Percentiles rank a stretch among this genome's conserved stretches.
Evolutionary conservation across 306 rosid species (phyloP).

Genomic region (Medicago ruthenica): DNA sequence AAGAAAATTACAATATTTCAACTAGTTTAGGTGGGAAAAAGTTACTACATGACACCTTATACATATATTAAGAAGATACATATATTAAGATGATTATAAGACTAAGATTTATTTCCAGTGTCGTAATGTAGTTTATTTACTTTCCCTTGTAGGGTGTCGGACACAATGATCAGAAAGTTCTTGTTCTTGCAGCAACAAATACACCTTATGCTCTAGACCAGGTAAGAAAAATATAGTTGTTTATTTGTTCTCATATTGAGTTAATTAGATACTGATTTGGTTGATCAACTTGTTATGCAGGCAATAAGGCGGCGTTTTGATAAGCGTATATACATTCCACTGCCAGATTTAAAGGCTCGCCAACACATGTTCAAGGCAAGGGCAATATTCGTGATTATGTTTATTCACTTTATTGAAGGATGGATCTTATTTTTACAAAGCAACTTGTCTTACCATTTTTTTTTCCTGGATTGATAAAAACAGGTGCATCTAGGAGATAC

Average conservation of each 20-base stretch:
- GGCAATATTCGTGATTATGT: conserved; percentile 35
- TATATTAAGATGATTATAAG: not conserved
- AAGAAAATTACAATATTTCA: not conserved
- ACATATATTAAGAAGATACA: not conserved
- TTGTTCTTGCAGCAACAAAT: conserved; percentile 98
- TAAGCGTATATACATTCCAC: conserved; percentile 98
- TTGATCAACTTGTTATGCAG: conserved; percentile 57
- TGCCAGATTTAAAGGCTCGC: conserved; percentile 93
- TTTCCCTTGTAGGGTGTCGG: conserved; percentile 84
- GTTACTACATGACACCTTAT: not conserved
- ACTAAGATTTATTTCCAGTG: not conserved
- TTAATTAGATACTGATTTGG: conserved; percentile 30
- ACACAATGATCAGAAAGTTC: conserved; percentile 92
- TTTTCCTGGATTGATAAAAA: conserved; percentile 39
- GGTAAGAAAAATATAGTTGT: conserved; percentile 55
- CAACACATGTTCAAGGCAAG: conserved; percentile 95
- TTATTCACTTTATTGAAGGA: conserved; percentile 21
- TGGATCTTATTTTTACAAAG: conserved; percentile 27
- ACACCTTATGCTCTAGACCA: conserved; percentile 98
- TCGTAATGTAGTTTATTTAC: conserved; percentile 35
- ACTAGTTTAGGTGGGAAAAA: not conserved
- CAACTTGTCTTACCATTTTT: conserved; percentile 28
- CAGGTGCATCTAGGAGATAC: conserved; percentile 99
- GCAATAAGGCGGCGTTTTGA: conserved; percentile 98
- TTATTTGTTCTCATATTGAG: conserved; percentile 21